Percentiles rank a stretch among this genome's conserved stretches.
Conservation (phyloP, 2,329 filamentous ascomycete species). For the Botrytis squamosa region DNA sequence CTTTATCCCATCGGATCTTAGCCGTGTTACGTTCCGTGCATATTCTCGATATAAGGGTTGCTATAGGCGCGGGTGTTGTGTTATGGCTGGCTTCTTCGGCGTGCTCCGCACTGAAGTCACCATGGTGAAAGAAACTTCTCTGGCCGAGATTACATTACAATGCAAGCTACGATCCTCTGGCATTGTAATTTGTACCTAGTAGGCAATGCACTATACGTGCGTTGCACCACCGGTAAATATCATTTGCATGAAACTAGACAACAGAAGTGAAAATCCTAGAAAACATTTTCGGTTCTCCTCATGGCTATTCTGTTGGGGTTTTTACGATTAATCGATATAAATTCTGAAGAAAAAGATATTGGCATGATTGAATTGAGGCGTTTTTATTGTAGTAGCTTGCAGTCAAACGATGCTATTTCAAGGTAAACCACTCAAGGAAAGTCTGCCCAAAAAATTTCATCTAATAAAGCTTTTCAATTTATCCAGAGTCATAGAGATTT, state of each 20-base stretch:
- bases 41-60: background rate
- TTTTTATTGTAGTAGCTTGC: background rate
- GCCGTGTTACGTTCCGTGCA: background rate
- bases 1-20: background rate
- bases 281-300: background rate
- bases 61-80: background rate
- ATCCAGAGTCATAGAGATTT: background rate
- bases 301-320: background rate
- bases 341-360: background rate
- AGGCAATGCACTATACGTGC: background rate
- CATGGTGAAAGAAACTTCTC: background rate
- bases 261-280: background rate
- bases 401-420: background rate
- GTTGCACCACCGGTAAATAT: background rate
- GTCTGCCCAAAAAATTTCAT: no score
- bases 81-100: background rate
- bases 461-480: background rate
- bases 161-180: background rate
- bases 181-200: background rate
- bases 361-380: background rate
- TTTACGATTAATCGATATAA: background rate
- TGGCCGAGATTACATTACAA: background rate
- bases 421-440: background rate
- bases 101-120: background rate
- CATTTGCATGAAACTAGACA: background rate